These are phyloP conservation scores for Fraxinus xanthoxyloides DNA, from an alignment of 305 asterid genomes.

Conservation along the genomic window DNA sequence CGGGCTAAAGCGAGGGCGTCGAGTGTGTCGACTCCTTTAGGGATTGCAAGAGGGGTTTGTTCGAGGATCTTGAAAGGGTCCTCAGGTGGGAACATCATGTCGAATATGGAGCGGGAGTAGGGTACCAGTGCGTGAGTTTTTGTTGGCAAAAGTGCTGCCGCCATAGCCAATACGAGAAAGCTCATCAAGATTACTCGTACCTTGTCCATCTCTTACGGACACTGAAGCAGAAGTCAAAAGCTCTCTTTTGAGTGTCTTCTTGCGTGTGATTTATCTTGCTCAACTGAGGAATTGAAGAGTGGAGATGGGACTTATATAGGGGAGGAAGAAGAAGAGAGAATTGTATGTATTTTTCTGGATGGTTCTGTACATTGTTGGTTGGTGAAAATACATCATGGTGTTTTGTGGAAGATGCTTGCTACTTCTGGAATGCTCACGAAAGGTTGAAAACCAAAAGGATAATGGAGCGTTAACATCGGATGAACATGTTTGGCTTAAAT, in stretches of 20 bases:
- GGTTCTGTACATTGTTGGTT: neutral
- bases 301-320: conserved; percentile 6
- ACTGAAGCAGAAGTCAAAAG: neutral
- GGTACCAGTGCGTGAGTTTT: conserved; percentile 46
- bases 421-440: neutral
- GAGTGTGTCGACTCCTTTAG: conserved; percentile 30
- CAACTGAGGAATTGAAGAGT: neutral
- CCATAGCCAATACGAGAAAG: conserved; percentile 21
- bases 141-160: conserved; percentile 20
- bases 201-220: conserved; percentile 24
- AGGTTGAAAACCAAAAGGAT: neutral
- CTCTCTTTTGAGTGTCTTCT: neutral
- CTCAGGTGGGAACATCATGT: conserved; percentile 37
- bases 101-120: conserved; percentile 41
- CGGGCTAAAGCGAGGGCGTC: conserved; percentile 54
- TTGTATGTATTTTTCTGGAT: neutral
- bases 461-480: neutral
- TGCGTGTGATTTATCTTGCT: neutral
- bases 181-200: neutral
- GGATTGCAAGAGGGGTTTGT: conserved; percentile 39
- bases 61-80: conserved; percentile 70
- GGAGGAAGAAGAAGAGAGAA: neutral
- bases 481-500: neutral
- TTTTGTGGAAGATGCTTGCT: neutral
- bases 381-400: neutral